A percentile compares a stretch with the other conserved stretches of the same genome.
These are phyloP conservation scores for Aphanomyces astaci DNA, from an alignment of 352 stramenopile species.

Conservation along the genomic window DNA sequence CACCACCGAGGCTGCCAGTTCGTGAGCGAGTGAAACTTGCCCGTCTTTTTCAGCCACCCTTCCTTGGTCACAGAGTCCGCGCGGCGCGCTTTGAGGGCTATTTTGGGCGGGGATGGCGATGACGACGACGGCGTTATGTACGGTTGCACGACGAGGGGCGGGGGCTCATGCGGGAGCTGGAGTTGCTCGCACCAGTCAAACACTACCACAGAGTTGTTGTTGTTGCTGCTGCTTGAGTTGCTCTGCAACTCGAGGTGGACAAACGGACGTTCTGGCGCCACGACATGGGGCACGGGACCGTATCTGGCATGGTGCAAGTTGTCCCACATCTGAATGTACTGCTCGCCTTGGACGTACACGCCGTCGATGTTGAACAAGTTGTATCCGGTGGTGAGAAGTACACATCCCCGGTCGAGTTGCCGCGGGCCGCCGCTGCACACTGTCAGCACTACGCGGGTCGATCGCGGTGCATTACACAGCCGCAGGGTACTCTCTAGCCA, in stretches of 20 bases:
- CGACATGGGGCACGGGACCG: constrained; percentile 7
- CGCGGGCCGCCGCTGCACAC: constrained; percentile 22
- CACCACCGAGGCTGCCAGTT: constrained; percentile 76
- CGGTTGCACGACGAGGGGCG: constrained; percentile 32
- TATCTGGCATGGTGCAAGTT: neutral
- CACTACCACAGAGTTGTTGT: constrained; percentile 49
- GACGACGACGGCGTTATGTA: constrained; percentile 29
- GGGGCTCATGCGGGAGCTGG: neutral
- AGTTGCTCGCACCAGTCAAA: constrained; percentile 51
- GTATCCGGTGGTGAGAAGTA: constrained; percentile 37
- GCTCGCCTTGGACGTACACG: constrained; percentile 14
- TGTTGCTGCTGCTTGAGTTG: too few relatives aligned
- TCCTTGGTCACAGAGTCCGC: constrained; percentile 32
- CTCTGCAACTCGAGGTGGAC: constrained; percentile 61
- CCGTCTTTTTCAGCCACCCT: constrained; percentile 48
- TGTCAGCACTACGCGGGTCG: constrained; percentile 6
- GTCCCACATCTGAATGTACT: constrained; percentile 11
- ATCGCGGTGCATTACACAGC: neutral
- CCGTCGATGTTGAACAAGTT: constrained; percentile 17
- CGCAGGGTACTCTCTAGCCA: neutral
- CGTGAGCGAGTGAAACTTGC: constrained; percentile 60
- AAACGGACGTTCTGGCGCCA: constrained; percentile 24
- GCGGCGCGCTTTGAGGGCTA: constrained; percentile 24
- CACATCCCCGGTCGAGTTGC: constrained; percentile 42
- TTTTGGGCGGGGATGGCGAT: neutral